A percentile compares a stretch with the other conserved stretches of the same genome.
phyloP scores from a whole-genome alignment of 2,329 filamentous ascomycete species.

The Sclerotiophoma versabilis region DNA sequence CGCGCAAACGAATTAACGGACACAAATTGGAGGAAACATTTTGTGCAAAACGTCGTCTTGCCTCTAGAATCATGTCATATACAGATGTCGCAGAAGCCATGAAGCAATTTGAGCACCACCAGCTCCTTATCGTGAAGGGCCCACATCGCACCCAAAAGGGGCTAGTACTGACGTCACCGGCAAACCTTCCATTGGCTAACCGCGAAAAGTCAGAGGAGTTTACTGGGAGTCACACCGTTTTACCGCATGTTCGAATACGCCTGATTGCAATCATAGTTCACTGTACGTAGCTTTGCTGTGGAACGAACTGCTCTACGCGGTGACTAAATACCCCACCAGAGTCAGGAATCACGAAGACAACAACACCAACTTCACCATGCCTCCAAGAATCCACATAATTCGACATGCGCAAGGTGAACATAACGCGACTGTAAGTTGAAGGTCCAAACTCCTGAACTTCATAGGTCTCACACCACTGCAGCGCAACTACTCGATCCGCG shows the following conservation, averaged over 20 bases:
- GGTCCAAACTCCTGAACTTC: background rate
- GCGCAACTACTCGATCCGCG: constrained; percentile 75
- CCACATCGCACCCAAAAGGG: background rate
- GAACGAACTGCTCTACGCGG: background rate
- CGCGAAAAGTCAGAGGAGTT: constrained; percentile 10
- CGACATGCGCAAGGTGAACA: constrained; percentile 80
- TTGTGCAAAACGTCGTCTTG: background rate
- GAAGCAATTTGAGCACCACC: background rate
- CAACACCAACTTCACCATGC: constrained; percentile 24
- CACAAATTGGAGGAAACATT: background rate
- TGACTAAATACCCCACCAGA: constrained; percentile 15
- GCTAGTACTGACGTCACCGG: constrained; percentile 14
- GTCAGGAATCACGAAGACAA: background rate
- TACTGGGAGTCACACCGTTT: background rate
- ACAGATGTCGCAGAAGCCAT: background rate
- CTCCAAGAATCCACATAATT: constrained; percentile 58
- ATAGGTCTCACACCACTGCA: constrained; percentile 54
- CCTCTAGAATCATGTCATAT: background rate
- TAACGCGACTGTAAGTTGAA: constrained; percentile 60
- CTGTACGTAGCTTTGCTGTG: too few species aligned
- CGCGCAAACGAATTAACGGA: background rate
- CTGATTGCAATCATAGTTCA: too few species aligned
- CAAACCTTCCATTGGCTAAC: background rate
- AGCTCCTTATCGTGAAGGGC: constrained; percentile 19
- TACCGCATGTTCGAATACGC: background rate